Base-by-base conservation (phyloP, 345 rosid species). In the Leavenworthia alabamica region DNA sequence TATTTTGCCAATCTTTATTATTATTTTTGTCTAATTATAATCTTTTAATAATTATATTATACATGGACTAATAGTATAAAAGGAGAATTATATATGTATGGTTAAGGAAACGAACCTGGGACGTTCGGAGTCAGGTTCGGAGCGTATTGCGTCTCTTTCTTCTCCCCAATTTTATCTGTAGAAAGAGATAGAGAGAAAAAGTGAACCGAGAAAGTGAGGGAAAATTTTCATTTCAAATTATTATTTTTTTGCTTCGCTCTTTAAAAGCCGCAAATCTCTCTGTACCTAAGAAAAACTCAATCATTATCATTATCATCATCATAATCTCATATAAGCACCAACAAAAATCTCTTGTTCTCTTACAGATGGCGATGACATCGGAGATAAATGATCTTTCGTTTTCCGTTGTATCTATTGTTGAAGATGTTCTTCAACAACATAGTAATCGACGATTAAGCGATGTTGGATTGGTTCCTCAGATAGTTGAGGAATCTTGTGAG, bases 121-220 rank as follows among this genome's bases (percentile, higher is more conserved):
- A 76, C 81, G 81, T 39, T 75, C 79, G 96, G 96, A 81, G 81
- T 45, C 79, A 82, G 88, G 77, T 75, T 85, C 72, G 88, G 85
- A 44, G 66, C 46, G 44, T 28, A 29, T 52, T 11, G 33, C 67
- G 75, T 80, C 65, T 69, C 69, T 74, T 78, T 55, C 73, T 75
- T 77, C 14, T 44, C 57, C n/a, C n/a, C n/a, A n/a, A n/a, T n/a
- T n/a, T n/a, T n/a, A n/a, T n/a, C n/a, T n/a, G n/a, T n/a, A n/a
- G n/a, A n/a, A n/a, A n/a, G n/a, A n/a, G n/a, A n/a, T n/a, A n/a
- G n/a, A n/a, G n/a, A n/a, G n/a, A n/a, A n/a, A n/a, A n/a, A n/a
- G n/a, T n/a, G n/a, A n/a, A 22, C 56, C 64, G 66, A 75, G 78
- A 71, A 79, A 81, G 73, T 46, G 75, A 68, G 76, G 74, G 78